These are phyloP conservation scores for Trametes pubescens DNA, from an alignment of 1,284 basidiomycete species.

Conservation along the genomic window DNA sequence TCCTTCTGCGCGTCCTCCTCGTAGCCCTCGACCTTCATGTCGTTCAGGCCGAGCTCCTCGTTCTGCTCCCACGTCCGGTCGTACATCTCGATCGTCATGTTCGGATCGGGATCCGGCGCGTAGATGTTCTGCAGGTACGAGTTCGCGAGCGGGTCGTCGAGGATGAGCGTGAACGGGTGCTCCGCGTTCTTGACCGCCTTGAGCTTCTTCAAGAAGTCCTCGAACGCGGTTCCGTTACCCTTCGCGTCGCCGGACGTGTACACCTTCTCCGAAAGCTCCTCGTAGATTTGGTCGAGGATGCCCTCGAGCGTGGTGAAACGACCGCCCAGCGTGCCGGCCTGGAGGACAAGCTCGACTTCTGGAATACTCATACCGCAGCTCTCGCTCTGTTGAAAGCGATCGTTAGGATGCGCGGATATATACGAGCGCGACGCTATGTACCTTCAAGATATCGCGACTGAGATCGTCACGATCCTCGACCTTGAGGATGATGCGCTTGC, in stretches of 20 bases:
- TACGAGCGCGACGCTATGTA: conserved; percentile 37
- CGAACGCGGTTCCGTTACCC: conserved; percentile 61
- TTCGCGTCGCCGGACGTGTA: conserved; percentile 81
- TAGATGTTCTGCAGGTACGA: conserved; percentile 97
- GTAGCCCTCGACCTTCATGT: conserved; percentile 94
- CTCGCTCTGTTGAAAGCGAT: conserved; percentile 71
- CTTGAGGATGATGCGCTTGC: conserved; percentile 88
- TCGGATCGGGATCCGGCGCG: conserved; percentile 91
- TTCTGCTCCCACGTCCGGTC: conserved; percentile 92
- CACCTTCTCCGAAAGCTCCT: conserved; percentile 94
- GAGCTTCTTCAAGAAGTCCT: conserved; percentile 81
- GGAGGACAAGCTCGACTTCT: conserved; percentile 93
- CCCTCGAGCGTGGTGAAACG: conserved; percentile 98
- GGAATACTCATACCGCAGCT: conserved; percentile 92
- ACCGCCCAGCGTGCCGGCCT: conserved; percentile 96
- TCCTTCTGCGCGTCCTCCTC: conserved; percentile 45
- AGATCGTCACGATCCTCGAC: conserved; percentile 95
- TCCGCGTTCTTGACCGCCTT: conserved; percentile 84
- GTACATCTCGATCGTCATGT: conserved; percentile 88
- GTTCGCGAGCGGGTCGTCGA: conserved; percentile 96
- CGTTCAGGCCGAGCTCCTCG: conserved; percentile 95
- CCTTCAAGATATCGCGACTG: conserved; percentile 94
- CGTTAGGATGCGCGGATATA: not conserved
- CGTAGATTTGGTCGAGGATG: conserved; percentile 93
- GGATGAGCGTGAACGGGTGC: conserved; percentile 87